Base-by-base conservation (phyloP, 305 asterid genomes). In the Ilex paraguariensis region DNA sequence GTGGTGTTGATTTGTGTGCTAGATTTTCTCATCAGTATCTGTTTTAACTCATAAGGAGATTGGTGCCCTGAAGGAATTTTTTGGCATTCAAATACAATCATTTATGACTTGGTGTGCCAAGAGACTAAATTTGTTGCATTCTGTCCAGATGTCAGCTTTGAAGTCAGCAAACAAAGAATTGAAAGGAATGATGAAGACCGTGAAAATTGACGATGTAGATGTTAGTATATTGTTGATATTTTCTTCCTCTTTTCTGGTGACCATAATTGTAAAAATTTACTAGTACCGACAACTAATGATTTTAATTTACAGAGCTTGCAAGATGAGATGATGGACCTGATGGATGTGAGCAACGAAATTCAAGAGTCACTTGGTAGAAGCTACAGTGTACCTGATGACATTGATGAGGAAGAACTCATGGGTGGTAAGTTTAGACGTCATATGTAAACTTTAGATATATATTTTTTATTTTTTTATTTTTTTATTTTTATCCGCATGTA, bases 151-250 rank as follows among this genome's bases (percentile, higher is more conserved):
- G 99, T 74, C 99, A 67, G 96, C 97, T 66, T 73, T 90, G 91
- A 87, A 90, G 82, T 78, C 91, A 0, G 95, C 97, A 68, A 90
- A 93, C 80, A 87, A 90, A 71, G 99, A 87, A 69, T 88, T 87
- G 71, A 87, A 90, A 75, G 99, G 97, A 80, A 87, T 93, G 97
- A 93, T 93, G 99, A 93, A 93, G 82, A 90, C 95, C 28, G 95
- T 93, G 84, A 93, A 90, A 79, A 87, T 93, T 82, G 90, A 93
- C 81, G 97, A 93, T 67, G 77, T 90, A 66, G 97, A 93, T 83
- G 99, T 93, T 52, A 68, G 92, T 76, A 62, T 73, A 77, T 17
- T 60, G 12, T 31, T 51, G 15, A 36, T 39, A 56, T 13, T 56
- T 57, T 56, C 44, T 17, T 70, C 53, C 52, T 40, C 1, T 28